These are phyloP conservation scores for Salix viminalis DNA, from an alignment of 345 rosid genomes.

Conservation along the genomic window DNA sequence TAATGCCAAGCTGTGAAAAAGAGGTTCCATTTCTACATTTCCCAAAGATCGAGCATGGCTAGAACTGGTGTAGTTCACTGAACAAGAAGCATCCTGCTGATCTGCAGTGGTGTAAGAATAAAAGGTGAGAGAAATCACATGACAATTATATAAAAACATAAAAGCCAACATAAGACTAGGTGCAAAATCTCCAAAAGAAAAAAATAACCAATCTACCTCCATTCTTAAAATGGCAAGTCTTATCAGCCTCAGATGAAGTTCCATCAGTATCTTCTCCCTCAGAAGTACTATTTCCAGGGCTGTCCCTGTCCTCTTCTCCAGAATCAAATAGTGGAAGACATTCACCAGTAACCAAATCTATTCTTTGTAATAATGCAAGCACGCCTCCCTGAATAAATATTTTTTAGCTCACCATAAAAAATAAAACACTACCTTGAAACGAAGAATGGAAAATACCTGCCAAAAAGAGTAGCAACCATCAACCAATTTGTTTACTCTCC, in stretches of 20 bases:
- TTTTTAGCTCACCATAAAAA: conserved; percentile 10
- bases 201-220: conserved; percentile 34
- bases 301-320: conserved; percentile 22
- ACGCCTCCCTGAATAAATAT: conserved; percentile 62
- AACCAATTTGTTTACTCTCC: conserved; percentile 91
- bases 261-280: conserved; percentile 39
- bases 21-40: conserved; percentile 39
- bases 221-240: conserved; percentile 23
- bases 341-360: conserved; percentile 22
- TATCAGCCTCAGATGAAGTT: conserved; percentile 27
- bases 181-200: not conserved
- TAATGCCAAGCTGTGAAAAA: conserved; percentile 69
- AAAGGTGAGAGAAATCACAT: not conserved
- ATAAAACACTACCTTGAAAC: conserved; percentile 3
- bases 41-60: conserved; percentile 14
- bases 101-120: conserved; percentile 17
- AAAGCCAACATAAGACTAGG: not conserved
- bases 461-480: conserved; percentile 99
- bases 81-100: conserved; percentile 22
- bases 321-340: conserved; percentile 13
- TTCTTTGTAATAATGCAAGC: conserved; percentile 59
- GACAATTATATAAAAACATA: not conserved
- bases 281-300: conserved; percentile 26
- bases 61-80: conserved; percentile 11
- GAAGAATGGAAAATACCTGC: conserved; percentile 58